A percentile compares a stretch with the other conserved stretches of the same genome.
Evolutionary conservation across 2,329 filamentous ascomycete genomes (phyloP).

Genomic region (Westerdykella aurantiaca): DNA sequence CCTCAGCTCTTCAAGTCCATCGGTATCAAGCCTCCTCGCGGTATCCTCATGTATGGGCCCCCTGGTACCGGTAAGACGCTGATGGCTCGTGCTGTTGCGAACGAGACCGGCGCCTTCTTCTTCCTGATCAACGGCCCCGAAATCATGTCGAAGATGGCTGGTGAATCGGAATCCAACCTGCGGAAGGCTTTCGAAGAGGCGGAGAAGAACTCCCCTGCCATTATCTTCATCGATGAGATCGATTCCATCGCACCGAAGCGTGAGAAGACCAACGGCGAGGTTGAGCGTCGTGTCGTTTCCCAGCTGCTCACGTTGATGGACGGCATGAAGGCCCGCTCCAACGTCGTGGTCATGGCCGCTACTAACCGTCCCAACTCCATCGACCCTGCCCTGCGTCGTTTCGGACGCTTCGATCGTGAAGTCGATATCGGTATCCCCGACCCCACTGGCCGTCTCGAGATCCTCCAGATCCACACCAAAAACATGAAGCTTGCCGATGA

Average conservation of each 20-base stretch:
- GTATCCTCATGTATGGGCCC: constrained; percentile 69
- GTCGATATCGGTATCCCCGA: constrained; percentile 98
- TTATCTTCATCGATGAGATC: constrained; percentile 99
- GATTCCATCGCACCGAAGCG: constrained; percentile 98
- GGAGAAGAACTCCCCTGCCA: constrained; percentile 97
- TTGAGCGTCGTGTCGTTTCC: constrained; percentile 96
- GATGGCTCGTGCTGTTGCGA: constrained; percentile 97
- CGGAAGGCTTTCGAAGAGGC: constrained; percentile 99
- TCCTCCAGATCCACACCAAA: constrained; percentile 99
- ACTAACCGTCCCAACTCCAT: constrained; percentile 99
- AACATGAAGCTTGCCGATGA: constrained; percentile 99
- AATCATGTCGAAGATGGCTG: constrained; percentile 99
- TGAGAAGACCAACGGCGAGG: constrained; percentile 99
- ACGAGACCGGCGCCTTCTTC: constrained; percentile 98
- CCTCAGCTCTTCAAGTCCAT: constrained; percentile 99
- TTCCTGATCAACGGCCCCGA: constrained; percentile 99
- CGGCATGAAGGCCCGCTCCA: constrained; percentile 98
- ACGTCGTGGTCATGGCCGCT: constrained; percentile 97
- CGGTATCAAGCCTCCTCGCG: constrained; percentile 97
- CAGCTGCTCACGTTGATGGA: constrained; percentile 98
- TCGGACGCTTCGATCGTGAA: constrained; percentile 97
- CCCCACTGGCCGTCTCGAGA: constrained; percentile 96
- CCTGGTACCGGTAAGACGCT: constrained; percentile 63
- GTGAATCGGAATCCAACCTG: constrained; percentile 96
- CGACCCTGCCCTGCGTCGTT: constrained; percentile 93